Conservation (phyloP, 768 basidiomycete species). For the Termitomyces sp. region DNA sequence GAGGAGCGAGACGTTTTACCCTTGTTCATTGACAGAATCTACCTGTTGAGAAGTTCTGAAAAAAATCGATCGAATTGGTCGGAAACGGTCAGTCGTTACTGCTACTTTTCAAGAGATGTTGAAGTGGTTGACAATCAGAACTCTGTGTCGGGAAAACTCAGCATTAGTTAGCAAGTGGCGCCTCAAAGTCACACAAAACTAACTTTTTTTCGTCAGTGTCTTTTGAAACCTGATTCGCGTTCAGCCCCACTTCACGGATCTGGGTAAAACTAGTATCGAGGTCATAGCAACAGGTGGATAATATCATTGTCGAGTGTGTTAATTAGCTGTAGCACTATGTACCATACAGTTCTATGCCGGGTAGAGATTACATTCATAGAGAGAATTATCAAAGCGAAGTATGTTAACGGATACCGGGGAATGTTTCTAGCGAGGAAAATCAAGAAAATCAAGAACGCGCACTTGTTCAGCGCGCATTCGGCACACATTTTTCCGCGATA, state of each 20-base stretch:
- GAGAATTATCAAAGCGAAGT: not conserved
- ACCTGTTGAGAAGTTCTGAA: not conserved
- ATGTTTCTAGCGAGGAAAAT: not conserved
- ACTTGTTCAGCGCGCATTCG: not conserved
- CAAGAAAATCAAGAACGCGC: not conserved
- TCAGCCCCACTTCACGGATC: too few relatives aligned
- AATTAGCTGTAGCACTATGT: not conserved
- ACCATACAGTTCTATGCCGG: not conserved
- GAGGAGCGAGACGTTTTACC: not conserved
- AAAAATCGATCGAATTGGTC: too few relatives aligned
- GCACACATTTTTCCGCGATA: conserved; percentile 29
- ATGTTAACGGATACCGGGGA: not conserved
- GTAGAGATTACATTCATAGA: not conserved
- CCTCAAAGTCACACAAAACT: too few relatives aligned
- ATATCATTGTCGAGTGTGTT: too few relatives aligned
- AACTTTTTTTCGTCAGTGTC: too few relatives aligned
- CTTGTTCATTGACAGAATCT: not conserved
- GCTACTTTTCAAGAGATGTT: too few relatives aligned
- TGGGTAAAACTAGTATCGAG: too few relatives aligned
- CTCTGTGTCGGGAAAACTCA: too few relatives aligned
- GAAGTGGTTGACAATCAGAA: too few relatives aligned
- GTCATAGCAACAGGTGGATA: too few relatives aligned
- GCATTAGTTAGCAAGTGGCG: too few relatives aligned
- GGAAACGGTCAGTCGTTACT: not conserved
- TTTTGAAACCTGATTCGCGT: too few relatives aligned